These are phyloP conservation scores for Auriscalpium vulgare DNA, from an alignment of 768 basidiomycete genomes.

Conservation along the genomic window DNA sequence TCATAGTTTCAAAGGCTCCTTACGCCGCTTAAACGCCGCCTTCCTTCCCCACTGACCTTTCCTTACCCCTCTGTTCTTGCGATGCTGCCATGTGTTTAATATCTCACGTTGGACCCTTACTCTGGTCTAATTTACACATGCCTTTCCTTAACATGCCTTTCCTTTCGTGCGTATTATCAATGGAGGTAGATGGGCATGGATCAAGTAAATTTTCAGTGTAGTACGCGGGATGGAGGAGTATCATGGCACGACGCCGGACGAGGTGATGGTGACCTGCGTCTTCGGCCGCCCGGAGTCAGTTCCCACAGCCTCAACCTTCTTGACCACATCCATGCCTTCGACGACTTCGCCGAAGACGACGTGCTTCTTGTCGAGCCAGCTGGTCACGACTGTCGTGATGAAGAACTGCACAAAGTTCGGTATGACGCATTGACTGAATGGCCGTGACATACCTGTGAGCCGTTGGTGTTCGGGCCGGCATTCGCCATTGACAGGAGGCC, in stretches of 20 bases:
- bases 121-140: too few species aligned
- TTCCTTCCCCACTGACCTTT: too few species aligned
- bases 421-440: not conserved
- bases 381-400: conserved; percentile 28
- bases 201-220: too few species aligned
- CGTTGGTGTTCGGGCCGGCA: conserved; percentile 42
- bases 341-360: conserved; percentile 37
- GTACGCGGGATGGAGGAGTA: not conserved
- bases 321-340: conserved; percentile 32
- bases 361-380: conserved; percentile 35
- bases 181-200: too few species aligned
- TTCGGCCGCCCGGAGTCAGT: conserved; percentile 7
- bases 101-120: too few species aligned
- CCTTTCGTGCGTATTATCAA: too few species aligned
- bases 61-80: too few species aligned
- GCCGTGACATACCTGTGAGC: conserved; percentile 30
- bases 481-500: conserved; percentile 45
- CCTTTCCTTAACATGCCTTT: too few species aligned
- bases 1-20: too few species aligned
- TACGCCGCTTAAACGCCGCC: too few species aligned
- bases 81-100: too few species aligned
- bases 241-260: conserved; percentile 6
- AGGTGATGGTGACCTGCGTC: conserved; percentile 6
- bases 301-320: conserved; percentile 25
- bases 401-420: conserved; percentile 25